Evolutionary conservation across 257 asterid genomes (phyloP), one percentile per base, ranked within the genome.

Genomic region (Gentiana dahurica): DNA sequence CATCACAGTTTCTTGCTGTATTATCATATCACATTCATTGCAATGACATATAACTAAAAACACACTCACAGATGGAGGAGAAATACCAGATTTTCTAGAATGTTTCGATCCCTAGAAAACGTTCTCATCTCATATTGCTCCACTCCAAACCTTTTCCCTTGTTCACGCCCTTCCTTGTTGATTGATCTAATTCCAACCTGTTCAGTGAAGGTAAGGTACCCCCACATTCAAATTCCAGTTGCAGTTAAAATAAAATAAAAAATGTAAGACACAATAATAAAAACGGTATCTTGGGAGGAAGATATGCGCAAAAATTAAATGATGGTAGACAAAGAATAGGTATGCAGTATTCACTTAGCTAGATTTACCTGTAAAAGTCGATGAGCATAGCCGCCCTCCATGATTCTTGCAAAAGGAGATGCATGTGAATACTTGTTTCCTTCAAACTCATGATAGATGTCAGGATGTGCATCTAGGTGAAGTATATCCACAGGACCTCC

Each of bases 341-440:
- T 41, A 61, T 51, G 37, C 15, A 53, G 36, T n/a, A 49, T 38
- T 41, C 43, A 45, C 2, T 47, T 53, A 51, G 57, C 51, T 55
- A 51, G 57, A 12, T 76, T 55, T 68, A 92, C 97, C 82, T 88
- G 99, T 81, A 92, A 71, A 15, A 92, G 78, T 38, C 99, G 71
- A 53, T 97, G 86, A 72, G 86, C 99, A 71, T 88, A 92, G 64
- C 99, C 99, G 34, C 99, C 95, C 74, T 92, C 99, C 99, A 88
- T 88, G 53, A 92, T 88, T 61, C 99, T 79, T 11, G 99, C 99
- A 74, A 92, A 88, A 57, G 97, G 68, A 55, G 99, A 92, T 35
- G 97, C 99, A 70, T 92, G 99, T 38, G 99, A 92, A 69, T 92
- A 92, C 64, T 72, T 81, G 75, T 92, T 92, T 57, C 97, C 99